phyloP scores from a whole-genome alignment of 768 basidiomycete genomes.

The Lentinula guzmanii region DNA sequence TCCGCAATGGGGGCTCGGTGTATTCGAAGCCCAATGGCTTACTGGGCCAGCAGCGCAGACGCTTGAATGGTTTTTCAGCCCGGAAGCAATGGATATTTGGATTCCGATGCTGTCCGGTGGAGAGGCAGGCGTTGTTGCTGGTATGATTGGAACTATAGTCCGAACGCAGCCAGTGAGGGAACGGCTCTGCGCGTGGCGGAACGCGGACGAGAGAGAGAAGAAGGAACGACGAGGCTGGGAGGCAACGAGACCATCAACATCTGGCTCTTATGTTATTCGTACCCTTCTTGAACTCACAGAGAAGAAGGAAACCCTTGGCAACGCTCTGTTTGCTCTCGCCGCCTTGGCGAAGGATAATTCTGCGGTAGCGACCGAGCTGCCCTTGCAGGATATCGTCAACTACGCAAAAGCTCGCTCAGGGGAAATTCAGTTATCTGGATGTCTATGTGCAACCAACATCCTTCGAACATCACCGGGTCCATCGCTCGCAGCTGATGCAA shows the following conservation, averaged over 20 bases:
- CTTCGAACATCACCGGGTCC: conserved; percentile 42
- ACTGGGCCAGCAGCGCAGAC: neutral
- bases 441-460: conserved; percentile 64
- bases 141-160: neutral
- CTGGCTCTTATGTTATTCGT: conserved; percentile 55
- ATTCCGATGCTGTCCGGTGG: conserved; percentile 47
- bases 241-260: neutral
- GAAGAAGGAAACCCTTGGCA: conserved; percentile 52
- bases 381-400: conserved; percentile 36
- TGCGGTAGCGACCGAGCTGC: conserved; percentile 38
- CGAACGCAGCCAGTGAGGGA: conserved; percentile 1
- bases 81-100: conserved; percentile 58
- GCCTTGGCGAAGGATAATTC: conserved; percentile 61
- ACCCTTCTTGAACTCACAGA: conserved; percentile 34
- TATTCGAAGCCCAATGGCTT: conserved; percentile 27
- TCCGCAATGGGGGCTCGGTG: conserved; percentile 56
- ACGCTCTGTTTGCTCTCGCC: conserved; percentile 56
- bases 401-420: conserved; percentile 52
- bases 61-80: conserved; percentile 24
- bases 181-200: conserved; percentile 1
- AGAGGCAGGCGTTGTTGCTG: neutral
- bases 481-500: conserved; percentile 20
- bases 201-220: neutral
- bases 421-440: conserved; percentile 66
- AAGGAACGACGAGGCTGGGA: conserved; percentile 4